Evolutionary conservation across 192 early-diverging fungal species (phyloP), one percentile per base, ranked within the genome.

Genomic region (Umbelopsis sp.): DNA sequence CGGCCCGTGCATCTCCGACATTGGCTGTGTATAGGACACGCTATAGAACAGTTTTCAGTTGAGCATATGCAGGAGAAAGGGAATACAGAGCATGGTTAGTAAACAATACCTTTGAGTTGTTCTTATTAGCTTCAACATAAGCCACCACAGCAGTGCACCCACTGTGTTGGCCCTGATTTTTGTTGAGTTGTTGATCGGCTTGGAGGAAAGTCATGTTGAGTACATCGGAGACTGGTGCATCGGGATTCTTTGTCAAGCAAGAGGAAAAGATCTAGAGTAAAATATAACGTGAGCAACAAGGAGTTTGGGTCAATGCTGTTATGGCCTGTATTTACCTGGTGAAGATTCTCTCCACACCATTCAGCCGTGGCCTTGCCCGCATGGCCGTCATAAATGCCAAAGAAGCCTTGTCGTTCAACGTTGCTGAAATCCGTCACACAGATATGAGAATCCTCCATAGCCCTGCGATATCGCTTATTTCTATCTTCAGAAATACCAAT

Each of bases 381-480:
- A 78, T 99, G 97, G 27, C 97, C 97, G 73, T 99, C 97, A 79
- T 92, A 99, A 49, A 99, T 90, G 25, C 95, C 95, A 88, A 98
- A 96, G 68, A 93, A 95, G 9, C 91, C 91, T 77, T 93, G 90
- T 58, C 94, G 92, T 52, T 81, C 74, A 67, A 92, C 85, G 66
- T 87, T 89, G 41, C 86, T 88, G 82, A 92, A 99, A 77, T 94
- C 87, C 73, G 94, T 90, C 68, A 92, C 79, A 78, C 84, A 92
- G 9, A 85, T 86, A 77, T 99, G 97, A 15, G 97, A 90, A 81
- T 99, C 97, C 88, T 99, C 97, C 97, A 99, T 99, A 11, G 93
- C 96, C 74, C 97, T 80, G 67, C 97, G 80, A 75, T 93, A 95
- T 41, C 92, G 87, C 71, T 89, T 90, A 84, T 99, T 99, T 49